Base-by-base conservation (phyloP, 768 basidiomycete genomes). In the Tubosaeta brunneosetosa region DNA sequence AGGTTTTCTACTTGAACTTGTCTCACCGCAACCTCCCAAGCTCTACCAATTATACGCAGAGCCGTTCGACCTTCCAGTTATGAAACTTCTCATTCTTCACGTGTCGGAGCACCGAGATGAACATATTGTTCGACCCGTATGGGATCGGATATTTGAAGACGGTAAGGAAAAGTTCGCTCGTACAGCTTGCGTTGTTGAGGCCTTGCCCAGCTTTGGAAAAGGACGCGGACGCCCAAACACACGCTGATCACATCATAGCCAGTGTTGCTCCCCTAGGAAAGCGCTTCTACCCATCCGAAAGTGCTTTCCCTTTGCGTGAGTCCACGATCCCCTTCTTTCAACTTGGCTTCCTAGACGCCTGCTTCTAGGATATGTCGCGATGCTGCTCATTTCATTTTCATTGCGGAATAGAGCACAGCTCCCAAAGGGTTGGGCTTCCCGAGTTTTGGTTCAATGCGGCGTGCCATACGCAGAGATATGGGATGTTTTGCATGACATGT, bases 61-160 rank as follows among this genome's bases (percentile, higher is more conserved):
- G 46, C 87, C 93, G 6, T 90, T 94, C 60, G 84, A 91, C 59
- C 76, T 97, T 13, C 83, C 88, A 6, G 76, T 84, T 36, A 83
- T 91, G 67, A 91, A 93, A 65, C 77, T 99, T 6, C 77, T 97
- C 26, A 94, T 95, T 64, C 77, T 97, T 50, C 88, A 97, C 66
- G 88, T 95, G 7, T 94, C 95, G 8, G 93, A 94, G 66, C 92
- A 95, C 65, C 84, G 85, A 4, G 92, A 98, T 58, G 86, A 91
- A 52, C 80, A 77, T 43, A 72, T 95, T 32, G 84, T 92, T 16
- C 78, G 82, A 50, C 83, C 87, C 4, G 92, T 94, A 14, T 98
- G 95, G 95, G 85, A 86, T 58, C 83, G 82, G 57, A 84, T 98
- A 59, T 81, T 97, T 55, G 83, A 89, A 46, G 83, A 87, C 55